A percentile compares a stretch with the other conserved stretches of the same genome.
These are phyloP conservation scores for Ambrosiella beaveri DNA, from an alignment of 2,329 filamentous ascomycete genomes.

Conservation along the genomic window DNA sequence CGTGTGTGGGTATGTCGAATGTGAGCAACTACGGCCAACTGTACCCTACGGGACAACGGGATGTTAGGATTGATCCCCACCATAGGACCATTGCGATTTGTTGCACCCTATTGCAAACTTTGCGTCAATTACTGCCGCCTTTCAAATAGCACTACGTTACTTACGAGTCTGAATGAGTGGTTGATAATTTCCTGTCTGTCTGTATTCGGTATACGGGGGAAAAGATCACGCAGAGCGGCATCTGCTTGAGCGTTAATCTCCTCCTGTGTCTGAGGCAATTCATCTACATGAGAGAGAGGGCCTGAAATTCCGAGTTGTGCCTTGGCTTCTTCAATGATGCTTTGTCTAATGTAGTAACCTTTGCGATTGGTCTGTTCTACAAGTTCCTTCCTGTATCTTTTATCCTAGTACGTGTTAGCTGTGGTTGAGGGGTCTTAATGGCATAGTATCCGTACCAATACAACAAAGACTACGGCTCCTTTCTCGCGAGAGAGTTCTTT, in stretches of 20 bases:
- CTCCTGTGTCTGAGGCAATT: constrained; percentile 39
- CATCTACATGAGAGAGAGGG: constrained; percentile 27
- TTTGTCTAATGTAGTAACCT: constrained; percentile 42
- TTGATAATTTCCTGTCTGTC: constrained; percentile 45
- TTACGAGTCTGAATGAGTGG: constrained; percentile 45
- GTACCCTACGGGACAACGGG: constrained; percentile 42
- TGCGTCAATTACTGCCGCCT: background rate
- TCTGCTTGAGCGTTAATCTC: constrained; percentile 47
- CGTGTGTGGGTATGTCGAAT: constrained; percentile 50
- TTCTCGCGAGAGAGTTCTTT: constrained; percentile 47
- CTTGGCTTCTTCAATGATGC: constrained; percentile 40
- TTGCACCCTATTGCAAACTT: constrained; percentile 24
- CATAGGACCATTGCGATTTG: constrained; percentile 31
- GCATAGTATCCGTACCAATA: constrained; percentile 32
- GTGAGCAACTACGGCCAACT: constrained; percentile 48
- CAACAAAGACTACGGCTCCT: constrained; percentile 48
- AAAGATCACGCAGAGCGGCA: constrained; percentile 43
- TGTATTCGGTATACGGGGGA: constrained; percentile 47
- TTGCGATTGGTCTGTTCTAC: constrained; percentile 39
- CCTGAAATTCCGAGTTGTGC: constrained; percentile 16
- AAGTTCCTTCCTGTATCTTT: constrained; percentile 21
- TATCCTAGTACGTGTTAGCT: constrained; percentile 17
- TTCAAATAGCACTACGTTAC: constrained; percentile 15
- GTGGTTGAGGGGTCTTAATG: background rate
- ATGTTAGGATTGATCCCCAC: constrained; percentile 41